Evolutionary conservation across 1,139 yeast genomes (phyloP).

Genomic region (Candida glucosophila): DNA sequence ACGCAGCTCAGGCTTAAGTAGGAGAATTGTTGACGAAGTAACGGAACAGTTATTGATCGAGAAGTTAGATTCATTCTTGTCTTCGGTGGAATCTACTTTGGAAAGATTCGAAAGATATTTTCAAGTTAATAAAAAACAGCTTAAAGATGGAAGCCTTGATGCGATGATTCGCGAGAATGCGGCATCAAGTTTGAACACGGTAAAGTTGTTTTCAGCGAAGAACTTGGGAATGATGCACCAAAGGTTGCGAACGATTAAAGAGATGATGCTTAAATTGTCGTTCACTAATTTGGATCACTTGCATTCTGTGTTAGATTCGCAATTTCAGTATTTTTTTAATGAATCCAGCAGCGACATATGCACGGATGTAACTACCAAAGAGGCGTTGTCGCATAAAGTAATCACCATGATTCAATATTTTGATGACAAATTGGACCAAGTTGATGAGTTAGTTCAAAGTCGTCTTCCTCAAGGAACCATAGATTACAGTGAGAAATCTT

Average conservation of each 20-base stretch:
- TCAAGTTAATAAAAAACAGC: constrained; percentile 22
- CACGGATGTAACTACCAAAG: constrained; percentile 16
- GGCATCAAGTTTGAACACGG: constrained; percentile 15
- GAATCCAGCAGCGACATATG: constrained; percentile 8
- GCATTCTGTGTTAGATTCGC: constrained; percentile 45
- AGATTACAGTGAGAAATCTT: constrained; percentile 21
- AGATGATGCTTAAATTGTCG: constrained; percentile 33
- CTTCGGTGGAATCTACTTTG: constrained; percentile 45
- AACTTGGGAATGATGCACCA: constrained; percentile 35
- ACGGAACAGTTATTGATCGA: constrained; percentile 44
- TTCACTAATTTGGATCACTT: constrained; percentile 39
- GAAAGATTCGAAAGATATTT: constrained; percentile 47
- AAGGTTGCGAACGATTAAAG: constrained; percentile 33
- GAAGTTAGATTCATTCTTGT: constrained; percentile 42
- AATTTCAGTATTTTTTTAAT: constrained; percentile 39
- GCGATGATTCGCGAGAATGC: constrained; percentile 3
- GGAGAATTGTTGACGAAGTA: constrained; percentile 6
- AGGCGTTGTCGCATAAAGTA: constrained; percentile 33
- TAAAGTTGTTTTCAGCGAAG: constrained; percentile 23
- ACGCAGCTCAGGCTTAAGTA: background rate
- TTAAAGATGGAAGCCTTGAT: constrained; percentile 5
- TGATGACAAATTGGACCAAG: constrained; percentile 46
- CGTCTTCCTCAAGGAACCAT: constrained; percentile 22
- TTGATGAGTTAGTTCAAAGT: constrained; percentile 40
- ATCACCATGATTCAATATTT: constrained; percentile 46